These are phyloP conservation scores for Ambrosia artemisiifolia DNA, from an alignment of 129 eudicot species.

Conservation along the genomic window DNA sequence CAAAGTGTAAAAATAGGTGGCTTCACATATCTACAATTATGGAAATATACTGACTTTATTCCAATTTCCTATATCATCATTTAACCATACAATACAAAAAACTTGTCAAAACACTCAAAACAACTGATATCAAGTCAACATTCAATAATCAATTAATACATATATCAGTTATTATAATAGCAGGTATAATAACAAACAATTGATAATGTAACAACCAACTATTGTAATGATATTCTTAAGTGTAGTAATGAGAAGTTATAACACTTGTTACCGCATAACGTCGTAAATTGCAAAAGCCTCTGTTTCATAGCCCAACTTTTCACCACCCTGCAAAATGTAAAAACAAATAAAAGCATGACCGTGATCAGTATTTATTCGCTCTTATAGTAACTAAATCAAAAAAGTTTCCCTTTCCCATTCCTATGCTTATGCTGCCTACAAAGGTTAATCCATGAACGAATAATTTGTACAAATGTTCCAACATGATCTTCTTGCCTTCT, in stretches of 20 bases:
- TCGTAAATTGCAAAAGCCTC: slow-evolving; percentile 92
- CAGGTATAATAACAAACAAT: not conserved
- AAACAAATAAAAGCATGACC: not conserved
- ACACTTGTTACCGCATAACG: slow-evolving; percentile 56
- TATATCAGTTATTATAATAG: not conserved
- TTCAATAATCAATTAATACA: not conserved
- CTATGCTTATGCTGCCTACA: not conserved
- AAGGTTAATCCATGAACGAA: not conserved
- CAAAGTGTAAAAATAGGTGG: slow-evolving; percentile 87
- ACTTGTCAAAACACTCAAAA: no score
- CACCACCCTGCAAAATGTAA: slow-evolving; percentile 54
- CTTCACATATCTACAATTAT: slow-evolving; percentile 51
- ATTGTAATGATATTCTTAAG: not conserved
- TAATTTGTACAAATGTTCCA: not conserved
- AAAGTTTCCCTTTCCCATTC: not conserved
- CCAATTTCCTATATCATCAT: not conserved
- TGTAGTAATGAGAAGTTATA: slow-evolving; percentile 4
- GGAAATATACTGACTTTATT: not conserved
- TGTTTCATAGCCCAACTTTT: slow-evolving; percentile 77
- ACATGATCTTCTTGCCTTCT: not conserved
- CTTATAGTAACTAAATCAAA: not conserved
- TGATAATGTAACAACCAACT: slow-evolving; percentile 9
- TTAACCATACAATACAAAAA: not conserved
- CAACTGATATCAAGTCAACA: not conserved
- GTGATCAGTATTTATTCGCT: not conserved